Base-by-base conservation (phyloP, 2,329 filamentous ascomycete genomes). In the Elsinoe batatas region DNA sequence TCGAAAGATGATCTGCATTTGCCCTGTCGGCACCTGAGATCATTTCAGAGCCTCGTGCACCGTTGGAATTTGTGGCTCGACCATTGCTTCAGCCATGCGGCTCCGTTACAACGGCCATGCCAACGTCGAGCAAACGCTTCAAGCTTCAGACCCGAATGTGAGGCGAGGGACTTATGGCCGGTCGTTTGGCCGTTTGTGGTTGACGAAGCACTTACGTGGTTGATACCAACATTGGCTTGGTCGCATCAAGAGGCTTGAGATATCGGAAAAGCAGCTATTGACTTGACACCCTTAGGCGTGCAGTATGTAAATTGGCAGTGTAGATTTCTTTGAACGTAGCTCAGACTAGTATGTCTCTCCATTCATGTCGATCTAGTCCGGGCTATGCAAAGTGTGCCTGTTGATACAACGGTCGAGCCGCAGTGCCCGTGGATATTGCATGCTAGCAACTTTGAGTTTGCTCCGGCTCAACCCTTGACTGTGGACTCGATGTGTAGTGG, bases 161-260 rank as follows among this genome's bases (percentile, higher is more conserved):
- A 13, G 17, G 32, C 36, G 47, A 17, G 20, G n/a, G 13, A 18
- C n/a, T 17, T 17, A 26, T 44, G 18, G 18, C 18, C 17, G 26
- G 3, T 12, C 10, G 40, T 22, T 11, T 44, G 11, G n/a, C 40
- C 40, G 40, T 44, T 44, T 26, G 10, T 44, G 30, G 5, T 35
- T 51, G 47, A 51, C 47, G 33, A 36, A 18, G 33, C 13, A 15
- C 30, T 51, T 37, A 26, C 47, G 47, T 38, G 47, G 32, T 38
- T 13, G 18, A 51, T 12, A 13, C 47, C 47, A 51, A 37, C 47
- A 37, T 51, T 51, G 47, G 47, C 47, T 51, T 51, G 47, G 47
- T 30, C 8, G 26, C 5, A 8, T 30, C 7, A 30, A 30, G 26
- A 30, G 26, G 26, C 26, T 30, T 30, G 4, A 30, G 26, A 30